Conservation (phyloP, 495 filamentous ascomycete species). For the Talaromyces ruber region DNA sequence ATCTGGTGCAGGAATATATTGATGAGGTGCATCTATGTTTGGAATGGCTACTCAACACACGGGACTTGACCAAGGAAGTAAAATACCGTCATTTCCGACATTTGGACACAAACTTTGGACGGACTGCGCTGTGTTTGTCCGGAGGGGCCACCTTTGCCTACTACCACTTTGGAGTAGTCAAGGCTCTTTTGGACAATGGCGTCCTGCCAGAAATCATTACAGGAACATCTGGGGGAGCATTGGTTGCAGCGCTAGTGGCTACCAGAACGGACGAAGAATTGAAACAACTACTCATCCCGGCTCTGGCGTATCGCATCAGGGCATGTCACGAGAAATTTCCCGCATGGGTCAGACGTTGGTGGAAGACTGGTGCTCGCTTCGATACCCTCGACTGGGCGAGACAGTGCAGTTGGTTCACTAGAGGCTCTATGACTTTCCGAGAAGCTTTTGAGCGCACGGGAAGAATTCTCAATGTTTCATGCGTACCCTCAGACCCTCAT, state of each 20-base stretch:
- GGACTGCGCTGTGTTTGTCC: constrained; percentile 85
- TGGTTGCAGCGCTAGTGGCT: constrained; percentile 80
- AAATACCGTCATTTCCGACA: constrained; percentile 84
- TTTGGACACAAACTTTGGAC: constrained; percentile 81
- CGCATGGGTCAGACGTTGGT: constrained; percentile 78
- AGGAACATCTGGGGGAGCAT: constrained; percentile 86
- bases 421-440: constrained; percentile 84
- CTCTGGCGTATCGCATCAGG: constrained; percentile 73
- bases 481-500: constrained; percentile 94
- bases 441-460: constrained; percentile 95
- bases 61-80: constrained; percentile 56
- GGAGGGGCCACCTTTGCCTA: constrained; percentile 96
- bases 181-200: constrained; percentile 79
- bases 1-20: constrained; percentile 79
- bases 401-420: constrained; percentile 77
- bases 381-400: constrained; percentile 89
- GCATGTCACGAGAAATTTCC: constrained; percentile 73
- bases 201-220: constrained; percentile 90
- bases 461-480: constrained; percentile 88
- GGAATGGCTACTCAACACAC: constrained; percentile 55
- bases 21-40: constrained; percentile 63
- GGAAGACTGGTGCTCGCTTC: constrained; percentile 85
- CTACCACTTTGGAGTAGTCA: constrained; percentile 91
- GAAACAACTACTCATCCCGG: constrained; percentile 73
- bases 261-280: constrained; percentile 90